A percentile compares a stretch with the other conserved stretches of the same genome.
phyloP scores from a whole-genome alignment of 2,329 filamentous ascomycete genomes.

The Hirsutella rhossiliensis region DNA sequence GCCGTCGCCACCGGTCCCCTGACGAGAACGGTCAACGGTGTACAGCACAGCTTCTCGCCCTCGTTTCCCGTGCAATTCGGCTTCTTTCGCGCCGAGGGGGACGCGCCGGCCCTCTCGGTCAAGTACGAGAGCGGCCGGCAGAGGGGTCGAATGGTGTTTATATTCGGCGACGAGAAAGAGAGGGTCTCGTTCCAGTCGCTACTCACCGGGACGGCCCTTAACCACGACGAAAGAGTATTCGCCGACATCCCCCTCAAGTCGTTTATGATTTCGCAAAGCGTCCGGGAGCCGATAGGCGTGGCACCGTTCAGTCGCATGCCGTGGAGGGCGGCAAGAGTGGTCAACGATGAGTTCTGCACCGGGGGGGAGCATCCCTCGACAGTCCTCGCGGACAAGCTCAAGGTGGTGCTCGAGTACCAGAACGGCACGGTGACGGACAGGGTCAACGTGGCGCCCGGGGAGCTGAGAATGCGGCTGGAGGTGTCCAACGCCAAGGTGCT shows the following conservation, averaged over 20 bases:
- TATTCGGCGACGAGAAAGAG: conserved; percentile 63
- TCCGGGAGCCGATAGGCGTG: conserved; percentile 36
- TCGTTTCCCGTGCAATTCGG: conserved; percentile 64
- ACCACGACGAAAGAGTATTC: conserved; percentile 56
- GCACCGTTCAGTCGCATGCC: conserved; percentile 36
- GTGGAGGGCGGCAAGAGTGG: conserved; percentile 58
- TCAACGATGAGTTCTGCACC: conserved; percentile 57
- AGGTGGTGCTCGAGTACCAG: conserved; percentile 63
- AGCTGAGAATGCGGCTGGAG: conserved; percentile 55
- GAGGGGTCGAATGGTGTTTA: conserved; percentile 62
- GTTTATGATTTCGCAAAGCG: conserved; percentile 47
- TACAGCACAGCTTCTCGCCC: conserved; percentile 57
- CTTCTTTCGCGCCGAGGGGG: conserved; percentile 60
- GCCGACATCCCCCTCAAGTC: conserved; percentile 55
- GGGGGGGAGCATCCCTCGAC: conserved; percentile 50
- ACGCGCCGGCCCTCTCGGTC: conserved; percentile 56
- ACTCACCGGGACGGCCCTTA: conserved; percentile 59
- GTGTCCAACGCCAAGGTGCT: conserved; percentile 49
- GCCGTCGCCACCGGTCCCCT: conserved; percentile 66
- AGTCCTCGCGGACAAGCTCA: conserved; percentile 63
- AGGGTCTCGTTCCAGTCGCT: conserved; percentile 60
- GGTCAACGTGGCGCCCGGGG: conserved; percentile 68
- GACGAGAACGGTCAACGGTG: conserved; percentile 64
- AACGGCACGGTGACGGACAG: conserved; percentile 73
- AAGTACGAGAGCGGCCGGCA: conserved; percentile 54